phyloP scores from a whole-genome alignment of 2,329 filamentous ascomycete species.

The Cordyceps fumosorosea region DNA sequence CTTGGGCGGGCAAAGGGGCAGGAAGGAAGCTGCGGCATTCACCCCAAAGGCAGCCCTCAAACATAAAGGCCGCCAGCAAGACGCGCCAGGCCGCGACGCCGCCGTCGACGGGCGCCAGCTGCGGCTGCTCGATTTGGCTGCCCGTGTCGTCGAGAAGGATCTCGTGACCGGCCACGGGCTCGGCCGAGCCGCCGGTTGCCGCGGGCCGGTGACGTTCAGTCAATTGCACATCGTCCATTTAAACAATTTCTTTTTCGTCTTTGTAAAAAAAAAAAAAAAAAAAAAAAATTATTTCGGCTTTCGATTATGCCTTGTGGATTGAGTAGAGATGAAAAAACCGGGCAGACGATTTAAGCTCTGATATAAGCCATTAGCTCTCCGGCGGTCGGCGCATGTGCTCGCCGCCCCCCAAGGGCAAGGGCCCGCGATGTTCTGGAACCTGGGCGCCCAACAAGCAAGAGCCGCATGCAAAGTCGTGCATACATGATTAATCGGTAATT shows the following conservation, averaged over 20 bases:
- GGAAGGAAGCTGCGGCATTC: too few species aligned
- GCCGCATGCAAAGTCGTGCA: neutral
- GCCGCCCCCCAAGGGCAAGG: neutral
- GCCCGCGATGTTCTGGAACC: neutral
- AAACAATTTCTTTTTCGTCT: neutral
- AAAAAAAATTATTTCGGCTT: too few species aligned
- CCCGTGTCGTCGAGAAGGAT: neutral
- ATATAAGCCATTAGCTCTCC: neutral
- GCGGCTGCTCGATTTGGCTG: neutral
- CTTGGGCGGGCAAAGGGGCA: too few species aligned
- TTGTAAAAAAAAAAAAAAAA: neutral
- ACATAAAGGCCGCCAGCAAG: constrained; percentile 19
- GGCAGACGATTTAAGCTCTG: neutral
- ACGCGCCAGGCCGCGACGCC: constrained; percentile 19
- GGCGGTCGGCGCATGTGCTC: neutral
- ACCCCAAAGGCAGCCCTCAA: constrained; percentile 22
- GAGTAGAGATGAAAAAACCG: neutral
- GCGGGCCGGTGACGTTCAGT: neutral
- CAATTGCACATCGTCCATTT: neutral
- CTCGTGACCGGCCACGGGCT: neutral
- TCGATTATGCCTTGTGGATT: neutral
- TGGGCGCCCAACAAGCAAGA: neutral
- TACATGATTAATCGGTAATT: neutral
- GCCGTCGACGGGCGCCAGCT: constrained; percentile 19
- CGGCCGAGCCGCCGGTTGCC: neutral